Evolutionary conservation across 2,329 filamentous ascomycete genomes (phyloP).

Genomic region (Parafenestella ontariensis): DNA sequence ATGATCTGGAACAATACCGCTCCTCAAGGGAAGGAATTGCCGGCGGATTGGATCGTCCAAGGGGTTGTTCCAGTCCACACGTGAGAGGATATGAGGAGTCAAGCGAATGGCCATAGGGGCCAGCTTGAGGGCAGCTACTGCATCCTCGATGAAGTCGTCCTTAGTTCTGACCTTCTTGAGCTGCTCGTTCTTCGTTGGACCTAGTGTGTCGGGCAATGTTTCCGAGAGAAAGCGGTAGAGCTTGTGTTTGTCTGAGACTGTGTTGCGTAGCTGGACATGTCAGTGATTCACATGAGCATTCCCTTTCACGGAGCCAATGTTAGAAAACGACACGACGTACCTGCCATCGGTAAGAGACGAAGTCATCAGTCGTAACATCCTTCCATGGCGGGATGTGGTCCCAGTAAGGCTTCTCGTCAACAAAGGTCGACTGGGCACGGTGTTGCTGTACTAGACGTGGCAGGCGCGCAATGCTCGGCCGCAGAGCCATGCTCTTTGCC

Average conservation of each 20-base stretch:
- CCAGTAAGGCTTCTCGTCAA: slow-evolving; percentile 55
- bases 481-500: slow-evolving; percentile 2
- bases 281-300: not conserved
- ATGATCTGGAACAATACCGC: slow-evolving; percentile 62
- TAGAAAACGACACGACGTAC: slow-evolving; percentile 49
- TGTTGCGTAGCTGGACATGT: slow-evolving; percentile 55
- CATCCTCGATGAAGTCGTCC: slow-evolving; percentile 63
- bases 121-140: slow-evolving; percentile 59
- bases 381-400: slow-evolving; percentile 59
- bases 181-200: slow-evolving; percentile 39
- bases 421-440: slow-evolving; percentile 19
- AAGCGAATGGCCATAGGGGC: slow-evolving; percentile 68
- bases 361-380: slow-evolving; percentile 56
- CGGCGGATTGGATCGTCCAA: slow-evolving; percentile 65
- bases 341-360: slow-evolving; percentile 63
- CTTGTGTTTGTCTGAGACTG: slow-evolving; percentile 57
- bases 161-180: slow-evolving; percentile 53
- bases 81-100: slow-evolving; percentile 66
- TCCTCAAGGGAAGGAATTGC: slow-evolving; percentile 67
- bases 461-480: not conserved
- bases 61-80: slow-evolving; percentile 66
- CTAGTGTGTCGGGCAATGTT: slow-evolving; percentile 60
- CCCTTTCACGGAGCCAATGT: not conserved
- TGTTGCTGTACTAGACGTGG: not conserved
- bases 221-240: slow-evolving; percentile 59